These are phyloP conservation scores for Porodaedalea pini DNA, from an alignment of 1,284 basidiomycete genomes.

Conservation along the genomic window DNA sequence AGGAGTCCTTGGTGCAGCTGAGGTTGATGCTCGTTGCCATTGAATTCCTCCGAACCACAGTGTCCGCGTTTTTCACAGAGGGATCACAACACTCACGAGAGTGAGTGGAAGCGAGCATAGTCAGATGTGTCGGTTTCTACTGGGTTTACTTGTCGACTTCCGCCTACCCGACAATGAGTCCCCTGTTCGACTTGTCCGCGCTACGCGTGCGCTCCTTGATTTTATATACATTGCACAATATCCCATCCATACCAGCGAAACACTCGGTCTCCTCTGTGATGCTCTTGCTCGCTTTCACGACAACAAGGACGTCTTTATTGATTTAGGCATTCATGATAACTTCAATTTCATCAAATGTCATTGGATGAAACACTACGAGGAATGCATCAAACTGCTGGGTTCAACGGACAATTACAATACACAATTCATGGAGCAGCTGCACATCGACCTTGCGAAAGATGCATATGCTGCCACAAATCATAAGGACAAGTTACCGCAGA, in stretches of 20 bases:
- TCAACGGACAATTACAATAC: constrained; percentile 35
- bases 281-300: constrained; percentile 27
- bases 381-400: constrained; percentile 29
- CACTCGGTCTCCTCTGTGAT: constrained; percentile 23
- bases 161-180: neutral
- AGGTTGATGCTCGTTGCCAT: constrained; percentile 26
- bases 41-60: constrained; percentile 23
- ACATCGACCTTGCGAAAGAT: constrained; percentile 28
- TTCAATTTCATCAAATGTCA: constrained; percentile 37
- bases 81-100: constrained; percentile 25
- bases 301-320: constrained; percentile 28
- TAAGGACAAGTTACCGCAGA: constrained; percentile 31
- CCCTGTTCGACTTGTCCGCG: constrained; percentile 12
- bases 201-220: constrained; percentile 25
- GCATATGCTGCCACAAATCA: constrained; percentile 29
- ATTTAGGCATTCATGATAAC: constrained; percentile 25
- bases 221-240: constrained; percentile 31
- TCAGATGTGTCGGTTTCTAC: constrained; percentile 25
- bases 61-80: constrained; percentile 28
- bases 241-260: constrained; percentile 22
- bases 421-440: constrained; percentile 28
- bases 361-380: constrained; percentile 30
- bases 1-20: constrained; percentile 17
- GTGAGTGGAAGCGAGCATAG: constrained; percentile 26
- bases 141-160: constrained; percentile 22